These are phyloP conservation scores for Solanum okadae DNA, from an alignment of 257 asterid species.

Conservation along the genomic window DNA sequence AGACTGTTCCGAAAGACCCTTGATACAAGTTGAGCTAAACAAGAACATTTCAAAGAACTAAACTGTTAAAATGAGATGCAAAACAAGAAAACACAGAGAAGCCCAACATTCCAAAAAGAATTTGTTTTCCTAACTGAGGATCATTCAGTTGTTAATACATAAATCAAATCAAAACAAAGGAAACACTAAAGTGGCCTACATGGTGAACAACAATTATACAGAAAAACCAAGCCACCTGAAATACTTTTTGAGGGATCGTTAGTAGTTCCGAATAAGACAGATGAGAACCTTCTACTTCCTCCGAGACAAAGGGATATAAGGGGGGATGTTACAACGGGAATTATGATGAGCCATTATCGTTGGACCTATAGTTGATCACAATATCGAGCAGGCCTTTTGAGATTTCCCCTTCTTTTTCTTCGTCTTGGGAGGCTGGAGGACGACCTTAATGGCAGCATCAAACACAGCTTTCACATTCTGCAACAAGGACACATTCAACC, in stretches of 20 bases:
- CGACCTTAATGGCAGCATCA: slow-evolving; percentile 26
- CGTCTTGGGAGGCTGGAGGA: slow-evolving; percentile 21
- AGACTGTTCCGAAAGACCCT: not conserved
- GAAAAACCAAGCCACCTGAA: slow-evolving; percentile 24
- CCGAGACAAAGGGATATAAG: not conserved
- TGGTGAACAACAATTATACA: not conserved
- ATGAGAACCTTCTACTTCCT: not conserved
- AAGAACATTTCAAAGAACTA: not conserved
- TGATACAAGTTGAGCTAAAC: not conserved
- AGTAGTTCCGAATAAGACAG: not conserved
- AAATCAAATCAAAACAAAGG: not conserved
- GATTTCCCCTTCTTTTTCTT: slow-evolving; percentile 17
- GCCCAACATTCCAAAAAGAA: not conserved
- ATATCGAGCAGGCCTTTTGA: slow-evolving; percentile 18
- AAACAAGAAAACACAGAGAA: not conserved
- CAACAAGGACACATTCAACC: not conserved
- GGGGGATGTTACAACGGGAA: not conserved
- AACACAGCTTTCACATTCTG: slow-evolving; percentile 23
- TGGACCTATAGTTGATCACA: slow-evolving; percentile 10
- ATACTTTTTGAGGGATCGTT: slow-evolving; percentile 3
- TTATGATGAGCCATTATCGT: slow-evolving; percentile 2
- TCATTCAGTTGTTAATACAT: not conserved
- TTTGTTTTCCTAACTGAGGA: not conserved
- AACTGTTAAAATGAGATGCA: not conserved
- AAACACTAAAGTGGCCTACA: not conserved